These are phyloP conservation scores for Aureobasidium sp. DNA, from an alignment of 2,329 filamentous ascomycete species.

Conservation along the genomic window DNA sequence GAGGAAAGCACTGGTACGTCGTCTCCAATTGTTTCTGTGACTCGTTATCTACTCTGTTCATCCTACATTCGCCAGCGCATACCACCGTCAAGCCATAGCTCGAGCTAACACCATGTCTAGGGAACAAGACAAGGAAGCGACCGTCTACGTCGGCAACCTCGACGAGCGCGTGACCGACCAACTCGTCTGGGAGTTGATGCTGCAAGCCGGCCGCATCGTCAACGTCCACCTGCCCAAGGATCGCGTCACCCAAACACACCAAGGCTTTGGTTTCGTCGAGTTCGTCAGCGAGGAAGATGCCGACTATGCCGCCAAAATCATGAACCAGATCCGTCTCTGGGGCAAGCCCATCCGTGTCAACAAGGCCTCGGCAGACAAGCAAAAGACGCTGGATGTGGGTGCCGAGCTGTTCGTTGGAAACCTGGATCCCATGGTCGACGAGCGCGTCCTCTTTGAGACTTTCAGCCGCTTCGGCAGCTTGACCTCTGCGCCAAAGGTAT, in stretches of 20 bases:
- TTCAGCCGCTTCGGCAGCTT: constrained; percentile 89
- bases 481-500: constrained; percentile 75
- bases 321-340: constrained; percentile 91
- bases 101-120: constrained; percentile 36
- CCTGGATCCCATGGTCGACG: constrained; percentile 87
- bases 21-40: not conserved
- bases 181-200: constrained; percentile 91
- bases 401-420: constrained; percentile 97
- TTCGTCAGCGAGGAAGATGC: constrained; percentile 93
- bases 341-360: constrained; percentile 96
- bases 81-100: not conserved
- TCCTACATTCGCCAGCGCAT: not conserved
- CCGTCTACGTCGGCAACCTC: constrained; percentile 96
- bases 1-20: constrained; percentile 64
- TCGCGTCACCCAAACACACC: constrained; percentile 91
- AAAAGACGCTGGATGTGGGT: constrained; percentile 89
- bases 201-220: constrained; percentile 92
- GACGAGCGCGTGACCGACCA: constrained; percentile 91
- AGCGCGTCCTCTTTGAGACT: constrained; percentile 91
- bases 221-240: constrained; percentile 98
- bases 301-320: constrained; percentile 91
- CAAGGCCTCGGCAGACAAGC: constrained; percentile 89
- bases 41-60: not conserved
- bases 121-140: constrained; percentile 98
- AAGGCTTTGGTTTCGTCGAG: constrained; percentile 98